Percentiles rank a stretch among this genome's conserved stretches.
Conservation (phyloP, 768 basidiomycete genomes). For the Tylopilus sp. region DNA sequence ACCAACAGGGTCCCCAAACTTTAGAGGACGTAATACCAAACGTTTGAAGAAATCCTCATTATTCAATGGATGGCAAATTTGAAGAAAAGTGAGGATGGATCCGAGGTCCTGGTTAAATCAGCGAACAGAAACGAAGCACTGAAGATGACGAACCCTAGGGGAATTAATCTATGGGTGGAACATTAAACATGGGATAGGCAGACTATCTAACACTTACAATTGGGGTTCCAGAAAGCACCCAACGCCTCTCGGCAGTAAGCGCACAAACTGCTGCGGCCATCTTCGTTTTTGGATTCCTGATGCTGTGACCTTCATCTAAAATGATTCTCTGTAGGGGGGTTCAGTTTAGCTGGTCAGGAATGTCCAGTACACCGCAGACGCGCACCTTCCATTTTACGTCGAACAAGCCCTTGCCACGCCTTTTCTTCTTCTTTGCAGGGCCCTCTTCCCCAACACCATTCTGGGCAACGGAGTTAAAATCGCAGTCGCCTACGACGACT, state of each 20-base stretch:
- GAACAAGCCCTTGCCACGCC: slow-evolving; percentile 55
- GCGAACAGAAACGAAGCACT: not conserved
- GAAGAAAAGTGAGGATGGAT: slow-evolving; percentile 78
- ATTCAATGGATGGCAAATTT: slow-evolving; percentile 82
- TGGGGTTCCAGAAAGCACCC: slow-evolving; percentile 83
- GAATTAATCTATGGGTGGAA: slow-evolving; percentile 62
- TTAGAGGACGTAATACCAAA: slow-evolving; percentile 73
- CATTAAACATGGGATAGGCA: not conserved
- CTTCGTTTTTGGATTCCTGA: slow-evolving; percentile 85
- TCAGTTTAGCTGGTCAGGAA: not conserved
- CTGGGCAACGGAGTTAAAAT: slow-evolving; percentile 14
- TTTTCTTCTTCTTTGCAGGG: slow-evolving; percentile 54
- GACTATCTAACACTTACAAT: slow-evolving; percentile 55
- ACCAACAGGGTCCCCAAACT: slow-evolving; percentile 62
- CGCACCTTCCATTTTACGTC: slow-evolving; percentile 78
- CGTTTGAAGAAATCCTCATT: slow-evolving; percentile 80
- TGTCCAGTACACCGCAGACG: not conserved
- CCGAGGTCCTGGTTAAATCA: slow-evolving; percentile 68
- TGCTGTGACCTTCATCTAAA: slow-evolving; percentile 85
- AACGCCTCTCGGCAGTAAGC: slow-evolving; percentile 68
- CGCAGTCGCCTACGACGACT: slow-evolving; percentile 56
- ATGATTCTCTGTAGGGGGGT: slow-evolving; percentile 57
- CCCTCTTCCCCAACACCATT: slow-evolving; percentile 18
- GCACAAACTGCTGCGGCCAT: slow-evolving; percentile 68
- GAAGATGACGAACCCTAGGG: slow-evolving; percentile 46